Base-by-base conservation (phyloP, 2,329 filamentous ascomycete species). In the Ilyonectria sp. region DNA sequence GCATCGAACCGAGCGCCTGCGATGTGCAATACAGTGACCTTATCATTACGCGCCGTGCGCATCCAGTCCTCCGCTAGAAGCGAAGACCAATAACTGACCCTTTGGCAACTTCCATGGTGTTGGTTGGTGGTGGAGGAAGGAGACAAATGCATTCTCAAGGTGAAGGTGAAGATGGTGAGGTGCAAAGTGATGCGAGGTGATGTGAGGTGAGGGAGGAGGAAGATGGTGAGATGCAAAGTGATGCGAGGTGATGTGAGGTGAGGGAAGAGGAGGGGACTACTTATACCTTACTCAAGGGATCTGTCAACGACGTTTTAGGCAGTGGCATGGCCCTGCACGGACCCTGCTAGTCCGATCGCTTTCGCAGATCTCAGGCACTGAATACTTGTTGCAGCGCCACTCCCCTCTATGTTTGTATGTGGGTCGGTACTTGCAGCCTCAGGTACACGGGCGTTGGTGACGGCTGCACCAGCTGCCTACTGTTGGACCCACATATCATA, bases 31-130 rank as follows among this genome's bases (percentile, higher is more conserved):
- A 35, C 53, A 37, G 52, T 15, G 23, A 35, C 23, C 23, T 40
- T 29, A 26, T 21, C 53, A 43, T 29, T 35, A 6, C 26, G 33
- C 10, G 35, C 15, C 11, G 13, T 31, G 17, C 17, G 53, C 37
- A 23, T n/a, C 37, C 23, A 44, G 53, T 56, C 53, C 37, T 56
- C 53, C 37, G 53, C 23, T 5, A 44, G 37, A 56, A 21, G 37
- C 37, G 17, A 21, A 56, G 43, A 44, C 53, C 19, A 29, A 44
- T 37, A 19, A 31, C 37, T 56, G 23, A 44, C 35, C 15, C 37
- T 21, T 35, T 21, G 44, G 53, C 23, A 35, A 44, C 53, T 29
- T 56, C 53, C 53, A 56, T 56, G 13, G 15, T 9, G 37, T 44
- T 35, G 37, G 53, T n/a, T 17, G 35, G n/a, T 56, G 4, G 23